A percentile compares a stretch with the other conserved stretches of the same genome.
These are phyloP conservation scores for Ramularia collo-cygni DNA, from an alignment of 2,329 filamentous ascomycete species.

Conservation along the genomic window DNA sequence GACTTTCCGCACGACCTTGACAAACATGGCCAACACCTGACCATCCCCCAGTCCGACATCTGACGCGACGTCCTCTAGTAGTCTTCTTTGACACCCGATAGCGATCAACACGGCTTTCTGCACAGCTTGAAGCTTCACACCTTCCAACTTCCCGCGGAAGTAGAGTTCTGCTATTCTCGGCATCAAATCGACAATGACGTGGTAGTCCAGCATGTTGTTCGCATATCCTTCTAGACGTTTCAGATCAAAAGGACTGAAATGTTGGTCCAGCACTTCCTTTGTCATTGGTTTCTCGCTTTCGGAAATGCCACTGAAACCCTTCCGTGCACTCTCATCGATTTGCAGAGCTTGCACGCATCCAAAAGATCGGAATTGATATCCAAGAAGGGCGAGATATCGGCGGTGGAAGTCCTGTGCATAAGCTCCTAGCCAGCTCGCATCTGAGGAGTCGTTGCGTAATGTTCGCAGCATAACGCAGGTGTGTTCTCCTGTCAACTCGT, in stretches of 20 bases:
- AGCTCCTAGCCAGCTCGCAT: constrained; percentile 78
- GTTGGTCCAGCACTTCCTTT: constrained; percentile 67
- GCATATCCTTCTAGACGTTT: constrained; percentile 94
- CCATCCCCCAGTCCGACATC: constrained; percentile 68
- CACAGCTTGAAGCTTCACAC: constrained; percentile 67
- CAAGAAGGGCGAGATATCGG: constrained; percentile 83
- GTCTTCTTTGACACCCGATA: constrained; percentile 84
- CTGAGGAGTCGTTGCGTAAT: constrained; percentile 53
- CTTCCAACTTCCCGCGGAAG: constrained; percentile 66
- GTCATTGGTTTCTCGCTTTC: constrained; percentile 52
- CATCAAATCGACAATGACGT: constrained; percentile 89
- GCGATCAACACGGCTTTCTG: constrained; percentile 85
- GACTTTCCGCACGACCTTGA: constrained; percentile 89
- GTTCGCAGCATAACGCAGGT: constrained; percentile 95
- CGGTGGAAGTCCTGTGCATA: constrained; percentile 91
- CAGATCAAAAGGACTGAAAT: constrained; percentile 85
- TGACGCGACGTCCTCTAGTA: constrained; percentile 69
- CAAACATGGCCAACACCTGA: constrained; percentile 92
- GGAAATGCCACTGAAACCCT: constrained; percentile 60
- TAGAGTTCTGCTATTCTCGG: constrained; percentile 76
- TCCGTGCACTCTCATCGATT: constrained; percentile 77
- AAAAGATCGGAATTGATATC: constrained; percentile 87
- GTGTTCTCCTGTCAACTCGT: constrained; percentile 94
- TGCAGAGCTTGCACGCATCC: constrained; percentile 70
- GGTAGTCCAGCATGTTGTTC: constrained; percentile 96